Evolutionary conservation across 495 filamentous ascomycete species (phyloP).

Genomic region (Penicillium egyptiacum): DNA sequence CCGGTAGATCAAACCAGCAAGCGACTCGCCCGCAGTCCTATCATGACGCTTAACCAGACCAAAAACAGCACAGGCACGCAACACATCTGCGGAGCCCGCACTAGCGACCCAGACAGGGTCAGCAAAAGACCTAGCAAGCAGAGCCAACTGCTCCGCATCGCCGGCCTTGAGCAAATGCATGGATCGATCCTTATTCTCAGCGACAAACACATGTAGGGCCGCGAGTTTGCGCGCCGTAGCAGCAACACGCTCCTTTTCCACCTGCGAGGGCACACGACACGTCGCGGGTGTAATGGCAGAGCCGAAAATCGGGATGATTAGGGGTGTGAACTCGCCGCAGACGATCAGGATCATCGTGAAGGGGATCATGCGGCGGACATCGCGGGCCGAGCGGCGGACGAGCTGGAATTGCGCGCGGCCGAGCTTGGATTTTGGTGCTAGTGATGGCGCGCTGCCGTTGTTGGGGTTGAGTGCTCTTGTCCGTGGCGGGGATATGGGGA

Average conservation of each 20-base stretch:
- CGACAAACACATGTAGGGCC: constrained; percentile 26
- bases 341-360: constrained; percentile 72
- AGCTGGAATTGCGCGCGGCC: constrained; percentile 65
- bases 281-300: constrained; percentile 70
- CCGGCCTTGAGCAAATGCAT: constrained; percentile 14
- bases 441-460: neutral
- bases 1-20: constrained; percentile 40
- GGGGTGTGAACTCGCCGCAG: constrained; percentile 81
- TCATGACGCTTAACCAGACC: constrained; percentile 47
- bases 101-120: constrained; percentile 19
- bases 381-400: constrained; percentile 61
- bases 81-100: constrained; percentile 27
- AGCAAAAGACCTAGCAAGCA: constrained; percentile 28
- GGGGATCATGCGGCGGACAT: constrained; percentile 69
- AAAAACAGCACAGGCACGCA: constrained; percentile 45
- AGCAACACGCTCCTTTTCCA: constrained; percentile 53
- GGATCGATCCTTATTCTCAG: constrained; percentile 7
- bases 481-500: constrained; percentile 38
- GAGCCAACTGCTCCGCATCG: constrained; percentile 28
- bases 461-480: constrained; percentile 11
- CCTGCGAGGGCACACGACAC: constrained; percentile 76
- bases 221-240: constrained; percentile 44
- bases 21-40: constrained; percentile 21
- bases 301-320: constrained; percentile 68
- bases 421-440: constrained; percentile 26